Conservation (phyloP, 805 yeast genomes). For the Yarrowia sp. region DNA sequence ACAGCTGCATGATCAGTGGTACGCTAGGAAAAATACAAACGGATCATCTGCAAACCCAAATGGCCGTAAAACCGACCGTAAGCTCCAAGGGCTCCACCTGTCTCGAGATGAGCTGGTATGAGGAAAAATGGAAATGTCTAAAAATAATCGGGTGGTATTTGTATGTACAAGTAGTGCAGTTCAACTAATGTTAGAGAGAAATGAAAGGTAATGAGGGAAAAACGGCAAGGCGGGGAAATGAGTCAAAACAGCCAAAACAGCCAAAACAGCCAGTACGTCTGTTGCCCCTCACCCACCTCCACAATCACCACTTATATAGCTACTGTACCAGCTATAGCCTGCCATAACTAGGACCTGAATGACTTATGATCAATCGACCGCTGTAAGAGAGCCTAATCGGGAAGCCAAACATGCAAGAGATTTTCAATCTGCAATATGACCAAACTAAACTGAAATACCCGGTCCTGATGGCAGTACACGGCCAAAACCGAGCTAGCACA, state of each 20-base stretch:
- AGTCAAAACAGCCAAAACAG: no score
- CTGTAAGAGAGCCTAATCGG: constrained; percentile 10
- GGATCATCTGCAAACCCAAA: neutral
- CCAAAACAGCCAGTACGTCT: no score
- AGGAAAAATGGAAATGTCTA: neutral
- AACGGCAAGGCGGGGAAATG: no score
- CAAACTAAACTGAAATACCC: constrained; percentile 29
- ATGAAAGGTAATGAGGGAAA: no score
- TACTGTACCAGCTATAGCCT: no score
- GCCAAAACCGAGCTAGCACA: neutral
- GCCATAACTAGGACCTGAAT: neutral
- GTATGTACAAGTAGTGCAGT: no score
- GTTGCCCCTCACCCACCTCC: no score
- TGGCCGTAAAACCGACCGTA: neutral
- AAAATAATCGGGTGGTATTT: neutral
- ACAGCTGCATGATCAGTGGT: neutral
- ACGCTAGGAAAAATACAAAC: neutral
- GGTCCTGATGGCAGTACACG: neutral
- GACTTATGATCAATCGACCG: no score
- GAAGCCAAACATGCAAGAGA: constrained; percentile 17
- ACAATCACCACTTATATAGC: no score
- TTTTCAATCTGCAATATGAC: constrained; percentile 1
- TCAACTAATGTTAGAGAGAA: no score
- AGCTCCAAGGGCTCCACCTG: constrained; percentile 27
- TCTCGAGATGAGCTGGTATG: neutral